These are phyloP conservation scores for Carex sylvatica DNA, from an alignment of 202 grass and related monocot species.

Conservation along the genomic window DNA sequence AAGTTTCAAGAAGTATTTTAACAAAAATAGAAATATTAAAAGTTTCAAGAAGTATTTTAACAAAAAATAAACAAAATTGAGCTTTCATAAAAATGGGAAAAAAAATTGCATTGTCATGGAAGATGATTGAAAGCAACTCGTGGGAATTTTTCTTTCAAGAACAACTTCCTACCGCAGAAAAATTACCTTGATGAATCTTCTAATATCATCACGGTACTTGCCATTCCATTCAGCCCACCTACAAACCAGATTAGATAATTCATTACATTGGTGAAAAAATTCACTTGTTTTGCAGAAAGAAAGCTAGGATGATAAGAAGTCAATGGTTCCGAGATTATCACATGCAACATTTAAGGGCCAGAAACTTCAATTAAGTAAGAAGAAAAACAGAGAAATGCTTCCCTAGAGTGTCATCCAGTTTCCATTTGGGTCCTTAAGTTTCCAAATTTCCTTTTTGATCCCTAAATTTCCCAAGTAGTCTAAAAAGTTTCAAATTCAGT, in stretches of 20 bases:
- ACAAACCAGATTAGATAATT: background rate
- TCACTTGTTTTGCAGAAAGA: background rate
- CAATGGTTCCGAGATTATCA: background rate
- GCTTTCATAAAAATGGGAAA: background rate
- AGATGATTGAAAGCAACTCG: background rate
- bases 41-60: background rate
- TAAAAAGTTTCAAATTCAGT: conserved; percentile 3
- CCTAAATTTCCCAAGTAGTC: background rate
- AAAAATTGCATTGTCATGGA: background rate
- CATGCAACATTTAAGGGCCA: background rate
- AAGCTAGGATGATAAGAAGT: background rate
- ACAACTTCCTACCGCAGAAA: background rate
- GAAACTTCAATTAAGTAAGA: background rate
- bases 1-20: background rate
- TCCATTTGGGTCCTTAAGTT: background rate
- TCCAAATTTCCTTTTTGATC: conserved; percentile 1
- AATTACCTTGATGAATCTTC: conserved; percentile 89
- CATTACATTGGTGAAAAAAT: conserved; percentile 2
- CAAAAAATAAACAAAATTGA: background rate
- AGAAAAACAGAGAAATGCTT: background rate
- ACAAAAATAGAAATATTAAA: background rate
- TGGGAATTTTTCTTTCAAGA: background rate
- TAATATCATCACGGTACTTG: conserved; percentile 85
- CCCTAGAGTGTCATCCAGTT: background rate
- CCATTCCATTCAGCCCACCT: conserved; percentile 99